Conservation (phyloP, 2,329 filamentous ascomycete genomes). For the Alternaria burnsii region DNA sequence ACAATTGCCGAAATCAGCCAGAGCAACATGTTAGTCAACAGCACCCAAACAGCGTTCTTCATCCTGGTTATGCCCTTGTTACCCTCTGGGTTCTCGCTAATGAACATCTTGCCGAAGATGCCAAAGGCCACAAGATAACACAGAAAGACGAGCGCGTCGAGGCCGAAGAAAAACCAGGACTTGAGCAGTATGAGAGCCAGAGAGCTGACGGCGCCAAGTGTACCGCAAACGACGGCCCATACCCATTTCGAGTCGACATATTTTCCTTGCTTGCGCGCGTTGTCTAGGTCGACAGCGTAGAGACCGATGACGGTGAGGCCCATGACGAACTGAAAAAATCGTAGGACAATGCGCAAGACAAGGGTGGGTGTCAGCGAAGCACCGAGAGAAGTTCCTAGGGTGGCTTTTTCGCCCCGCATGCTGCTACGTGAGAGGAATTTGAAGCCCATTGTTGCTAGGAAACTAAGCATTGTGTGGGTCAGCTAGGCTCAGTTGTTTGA, state of each 20-base stretch:
- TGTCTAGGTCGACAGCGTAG: constrained; percentile 57
- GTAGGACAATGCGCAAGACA: constrained; percentile 65
- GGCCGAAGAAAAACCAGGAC: constrained; percentile 65
- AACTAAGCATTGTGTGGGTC: not conserved
- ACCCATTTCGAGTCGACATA: constrained; percentile 51
- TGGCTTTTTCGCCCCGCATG: constrained; percentile 43
- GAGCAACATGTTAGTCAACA: constrained; percentile 75
- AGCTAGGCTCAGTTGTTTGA: not conserved
- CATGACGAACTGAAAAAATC: constrained; percentile 79
- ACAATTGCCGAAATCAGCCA: constrained; percentile 74
- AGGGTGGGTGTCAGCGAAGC: constrained; percentile 29
- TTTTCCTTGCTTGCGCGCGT: constrained; percentile 55
- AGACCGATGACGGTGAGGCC: constrained; percentile 80
- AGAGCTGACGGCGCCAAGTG: constrained; percentile 29
- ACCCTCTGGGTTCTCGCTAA: constrained; percentile 71
- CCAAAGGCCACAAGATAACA: constrained; percentile 86
- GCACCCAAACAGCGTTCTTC: constrained; percentile 88
- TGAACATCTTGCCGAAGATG: constrained; percentile 83
- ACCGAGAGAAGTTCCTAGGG: constrained; percentile 29
- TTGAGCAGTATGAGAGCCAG: constrained; percentile 68
- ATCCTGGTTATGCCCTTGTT: constrained; percentile 73
- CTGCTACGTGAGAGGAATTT: constrained; percentile 42
- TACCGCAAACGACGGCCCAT: constrained; percentile 64
- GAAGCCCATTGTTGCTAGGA: constrained; percentile 30
- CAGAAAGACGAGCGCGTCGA: constrained; percentile 75